These are phyloP conservation scores for Pulveroboletus sp. DNA, from an alignment of 768 basidiomycete species.

Conservation along the genomic window DNA sequence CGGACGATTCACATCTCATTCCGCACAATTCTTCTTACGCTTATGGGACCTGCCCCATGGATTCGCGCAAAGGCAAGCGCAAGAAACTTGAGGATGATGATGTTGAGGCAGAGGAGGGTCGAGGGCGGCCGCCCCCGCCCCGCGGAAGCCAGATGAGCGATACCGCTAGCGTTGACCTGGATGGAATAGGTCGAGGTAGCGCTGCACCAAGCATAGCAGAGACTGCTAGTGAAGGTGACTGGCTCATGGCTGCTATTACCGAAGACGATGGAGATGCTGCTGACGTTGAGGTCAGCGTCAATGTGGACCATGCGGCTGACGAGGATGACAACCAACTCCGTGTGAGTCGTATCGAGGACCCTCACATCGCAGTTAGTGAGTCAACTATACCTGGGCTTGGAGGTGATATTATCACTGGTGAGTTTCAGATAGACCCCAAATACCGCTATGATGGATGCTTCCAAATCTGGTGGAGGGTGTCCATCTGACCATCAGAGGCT, in stretches of 20 bases:
- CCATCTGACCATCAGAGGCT: slow-evolving; percentile 37
- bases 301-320: slow-evolving; percentile 40
- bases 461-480: slow-evolving; percentile 39
- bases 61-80: slow-evolving; percentile 73
- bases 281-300: slow-evolving; percentile 55
- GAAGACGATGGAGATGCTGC: slow-evolving; percentile 59
- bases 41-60: slow-evolving; percentile 42
- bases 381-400: slow-evolving; percentile 31
- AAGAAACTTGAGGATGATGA: slow-evolving; percentile 90
- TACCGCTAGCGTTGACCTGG: slow-evolving; percentile 50
- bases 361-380: slow-evolving; percentile 33
- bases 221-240: slow-evolving; percentile 70
- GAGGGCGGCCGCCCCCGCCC: slow-evolving; percentile 61
- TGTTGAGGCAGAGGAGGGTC: slow-evolving; percentile 69
- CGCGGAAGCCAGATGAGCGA: slow-evolving; percentile 44
- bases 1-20: slow-evolving; percentile 75
- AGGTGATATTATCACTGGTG: slow-evolving; percentile 44
- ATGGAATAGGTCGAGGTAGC: slow-evolving; percentile 54
- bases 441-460: slow-evolving; percentile 41
- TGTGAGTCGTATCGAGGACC: slow-evolving; percentile 39
- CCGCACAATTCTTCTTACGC: slow-evolving; percentile 50
- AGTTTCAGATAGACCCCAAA: slow-evolving; percentile 39
- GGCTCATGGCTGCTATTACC: slow-evolving; percentile 85
- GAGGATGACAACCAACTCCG: slow-evolving; percentile 44
- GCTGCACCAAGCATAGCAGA: slow-evolving; percentile 63